Conservation (phyloP, 169 alveolate genomes). For the Plasmodium gonderi region DNA sequence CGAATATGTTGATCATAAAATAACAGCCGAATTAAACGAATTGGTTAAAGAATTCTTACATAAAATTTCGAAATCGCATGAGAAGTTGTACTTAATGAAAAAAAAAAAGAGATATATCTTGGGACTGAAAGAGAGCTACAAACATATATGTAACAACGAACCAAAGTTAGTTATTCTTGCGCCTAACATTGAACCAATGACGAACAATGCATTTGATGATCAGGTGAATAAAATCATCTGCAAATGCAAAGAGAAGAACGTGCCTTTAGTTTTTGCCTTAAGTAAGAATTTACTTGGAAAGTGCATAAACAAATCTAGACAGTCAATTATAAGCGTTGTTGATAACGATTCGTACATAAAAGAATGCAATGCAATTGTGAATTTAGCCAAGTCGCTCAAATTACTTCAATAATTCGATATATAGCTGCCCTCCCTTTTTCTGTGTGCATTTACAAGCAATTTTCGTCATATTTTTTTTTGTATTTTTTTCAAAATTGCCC, state of each 20-base stretch:
- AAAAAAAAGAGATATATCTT: slow-evolving; percentile 30
- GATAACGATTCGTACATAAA: slow-evolving; percentile 60
- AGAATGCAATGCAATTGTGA: slow-evolving; percentile 44
- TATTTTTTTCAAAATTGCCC: too few relatives aligned
- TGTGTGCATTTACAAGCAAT: too few relatives aligned
- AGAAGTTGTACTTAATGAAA: slow-evolving; percentile 31
- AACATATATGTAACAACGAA: slow-evolving; percentile 32
- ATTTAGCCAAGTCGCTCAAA: slow-evolving; percentile 30
- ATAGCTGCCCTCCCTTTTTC: too few relatives aligned
- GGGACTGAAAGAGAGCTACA: slow-evolving; percentile 54
- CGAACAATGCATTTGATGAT: slow-evolving; percentile 45
- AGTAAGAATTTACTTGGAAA: slow-evolving; percentile 58
- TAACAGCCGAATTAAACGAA: slow-evolving; percentile 39
- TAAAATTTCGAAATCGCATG: slow-evolving; percentile 61
- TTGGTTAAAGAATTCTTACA: slow-evolving; percentile 55
- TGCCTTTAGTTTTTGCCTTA: slow-evolving; percentile 62
- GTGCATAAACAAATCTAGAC: slow-evolving; percentile 50
- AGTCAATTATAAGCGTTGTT: slow-evolving; percentile 44
- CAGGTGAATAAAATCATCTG: slow-evolving; percentile 12
- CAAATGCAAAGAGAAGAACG: slow-evolving; percentile 53
- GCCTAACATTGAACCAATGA: slow-evolving; percentile 65
- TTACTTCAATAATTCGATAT: too few relatives aligned
- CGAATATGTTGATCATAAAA: slow-evolving; percentile 58
- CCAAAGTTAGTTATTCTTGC: slow-evolving; percentile 66
- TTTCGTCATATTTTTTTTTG: too few relatives aligned